Conservation (phyloP, 2,329 filamentous ascomycete genomes). For the Didymella pomorum region DNA sequence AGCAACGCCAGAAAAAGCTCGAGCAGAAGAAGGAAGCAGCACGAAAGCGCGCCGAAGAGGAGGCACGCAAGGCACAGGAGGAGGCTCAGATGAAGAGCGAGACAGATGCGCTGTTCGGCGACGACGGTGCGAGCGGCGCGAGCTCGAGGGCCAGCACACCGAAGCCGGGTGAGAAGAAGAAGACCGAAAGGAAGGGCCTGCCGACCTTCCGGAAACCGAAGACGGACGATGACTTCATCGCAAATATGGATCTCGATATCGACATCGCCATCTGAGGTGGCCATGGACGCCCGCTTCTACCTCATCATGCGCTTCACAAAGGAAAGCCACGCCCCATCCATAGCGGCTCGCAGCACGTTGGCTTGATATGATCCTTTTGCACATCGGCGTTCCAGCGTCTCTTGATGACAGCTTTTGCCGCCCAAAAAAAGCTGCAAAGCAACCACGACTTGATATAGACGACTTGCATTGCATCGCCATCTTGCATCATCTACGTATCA, state of each 20-base stretch:
- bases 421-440: neutral
- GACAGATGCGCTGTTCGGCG: conserved; percentile 57
- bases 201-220: conserved; percentile 78
- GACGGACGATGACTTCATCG: conserved; percentile 93
- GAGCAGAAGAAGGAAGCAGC: conserved; percentile 56
- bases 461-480: neutral
- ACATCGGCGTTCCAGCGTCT: conserved; percentile 11
- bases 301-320: no score
- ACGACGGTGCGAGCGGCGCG: conserved; percentile 51
- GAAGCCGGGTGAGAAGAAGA: conserved; percentile 62
- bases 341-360: no score
- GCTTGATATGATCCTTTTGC: neutral
- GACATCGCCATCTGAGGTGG: conserved; percentile 75
- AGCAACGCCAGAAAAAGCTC: conserved; percentile 58
- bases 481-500: neutral
- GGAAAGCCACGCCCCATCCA: no score
- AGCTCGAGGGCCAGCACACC: conserved; percentile 52
- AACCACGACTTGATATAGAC: neutral
- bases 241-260: conserved; percentile 85
- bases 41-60: conserved; percentile 57
- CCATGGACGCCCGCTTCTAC: neutral
- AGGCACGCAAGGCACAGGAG: conserved; percentile 56
- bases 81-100: conserved; percentile 38
- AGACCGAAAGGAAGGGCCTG: conserved; percentile 61
- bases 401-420: neutral